Evolutionary conservation across 345 rosid species (phyloP).

Genomic region (Brassica rapa): DNA sequence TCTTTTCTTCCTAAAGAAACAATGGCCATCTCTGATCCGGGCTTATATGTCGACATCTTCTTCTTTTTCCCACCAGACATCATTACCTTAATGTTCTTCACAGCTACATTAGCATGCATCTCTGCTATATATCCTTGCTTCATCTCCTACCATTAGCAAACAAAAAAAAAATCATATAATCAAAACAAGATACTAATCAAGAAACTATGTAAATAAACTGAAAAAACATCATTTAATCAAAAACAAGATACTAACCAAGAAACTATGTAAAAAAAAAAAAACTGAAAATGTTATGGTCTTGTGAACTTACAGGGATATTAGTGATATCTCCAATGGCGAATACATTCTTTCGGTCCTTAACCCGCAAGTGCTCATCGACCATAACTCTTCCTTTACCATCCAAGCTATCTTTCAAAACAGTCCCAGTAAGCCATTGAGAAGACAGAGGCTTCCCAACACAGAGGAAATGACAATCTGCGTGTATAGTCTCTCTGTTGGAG

Average conservation of each 20-base stretch:
- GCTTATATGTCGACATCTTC: conserved; percentile 57
- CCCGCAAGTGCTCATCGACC: conserved; percentile 71
- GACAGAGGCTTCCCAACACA: conserved; percentile 67
- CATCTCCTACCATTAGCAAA: conserved; percentile 52
- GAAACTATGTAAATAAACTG: too few species aligned
- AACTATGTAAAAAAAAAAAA: too few species aligned
- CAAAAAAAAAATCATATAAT: background rate
- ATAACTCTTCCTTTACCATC: conserved; percentile 65
- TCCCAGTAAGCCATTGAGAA: conserved; percentile 69
- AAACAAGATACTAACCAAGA: too few species aligned
- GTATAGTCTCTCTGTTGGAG: conserved; percentile 64
- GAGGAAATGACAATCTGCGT: conserved; percentile 75
- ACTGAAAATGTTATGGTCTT: background rate
- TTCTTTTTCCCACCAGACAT: conserved; percentile 55
- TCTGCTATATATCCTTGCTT: conserved; percentile 82
- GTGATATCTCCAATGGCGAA: conserved; percentile 86
- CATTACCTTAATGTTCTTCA: conserved; percentile 68
- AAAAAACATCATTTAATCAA: too few species aligned
- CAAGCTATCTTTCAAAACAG: conserved; percentile 53
- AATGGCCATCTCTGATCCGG: conserved; percentile 50
- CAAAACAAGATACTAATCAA: background rate
- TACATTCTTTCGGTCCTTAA: conserved; percentile 52
- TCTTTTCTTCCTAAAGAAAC: conserved; percentile 80
- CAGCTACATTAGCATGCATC: conserved; percentile 59
- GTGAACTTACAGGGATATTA: conserved; percentile 57